These are phyloP conservation scores for Xylaria palmicola DNA, from an alignment of 495 filamentous ascomycete genomes.

Conservation along the genomic window DNA sequence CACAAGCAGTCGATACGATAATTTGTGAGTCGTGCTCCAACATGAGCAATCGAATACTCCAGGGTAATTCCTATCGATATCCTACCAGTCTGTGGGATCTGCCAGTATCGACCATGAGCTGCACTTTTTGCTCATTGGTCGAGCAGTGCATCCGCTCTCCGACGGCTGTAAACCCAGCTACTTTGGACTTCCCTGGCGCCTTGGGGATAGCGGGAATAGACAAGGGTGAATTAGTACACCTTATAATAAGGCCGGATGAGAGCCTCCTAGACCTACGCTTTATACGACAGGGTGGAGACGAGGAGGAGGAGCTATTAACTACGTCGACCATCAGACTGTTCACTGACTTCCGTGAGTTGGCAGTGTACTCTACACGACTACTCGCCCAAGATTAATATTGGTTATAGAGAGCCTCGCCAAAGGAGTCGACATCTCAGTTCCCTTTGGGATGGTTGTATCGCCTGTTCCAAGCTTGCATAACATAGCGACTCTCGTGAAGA, in stretches of 20 bases:
- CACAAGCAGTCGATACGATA: not conserved
- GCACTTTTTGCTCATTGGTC: not conserved
- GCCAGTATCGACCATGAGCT: not conserved
- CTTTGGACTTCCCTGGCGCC: not conserved
- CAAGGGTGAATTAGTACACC: not conserved
- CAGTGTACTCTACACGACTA: not conserved
- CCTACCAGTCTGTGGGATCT: not conserved
- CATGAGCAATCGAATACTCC: not conserved
- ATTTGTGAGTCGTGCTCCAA: not conserved
- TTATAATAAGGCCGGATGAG: not conserved
- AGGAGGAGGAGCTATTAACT: constrained; percentile 1
- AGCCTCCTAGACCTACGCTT: not conserved
- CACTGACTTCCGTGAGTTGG: not conserved
- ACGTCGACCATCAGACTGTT: constrained; percentile 1
- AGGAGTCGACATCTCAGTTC: not conserved
- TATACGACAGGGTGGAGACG: not conserved
- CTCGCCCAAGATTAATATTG: not conserved
- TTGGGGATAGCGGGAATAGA: not conserved
- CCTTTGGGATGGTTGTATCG: not conserved
- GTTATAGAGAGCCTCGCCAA: not conserved
- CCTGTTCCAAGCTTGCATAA: not conserved
- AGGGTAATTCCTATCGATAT: not conserved
- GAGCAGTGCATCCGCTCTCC: constrained; percentile 2
- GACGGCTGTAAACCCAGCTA: not conserved
- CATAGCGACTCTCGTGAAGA: not conserved